A percentile compares a stretch with the other conserved stretches of the same genome.
These are phyloP conservation scores for Neurospora tetrasperma DNA, from an alignment of 495 filamentous ascomycete species.

Conservation along the genomic window DNA sequence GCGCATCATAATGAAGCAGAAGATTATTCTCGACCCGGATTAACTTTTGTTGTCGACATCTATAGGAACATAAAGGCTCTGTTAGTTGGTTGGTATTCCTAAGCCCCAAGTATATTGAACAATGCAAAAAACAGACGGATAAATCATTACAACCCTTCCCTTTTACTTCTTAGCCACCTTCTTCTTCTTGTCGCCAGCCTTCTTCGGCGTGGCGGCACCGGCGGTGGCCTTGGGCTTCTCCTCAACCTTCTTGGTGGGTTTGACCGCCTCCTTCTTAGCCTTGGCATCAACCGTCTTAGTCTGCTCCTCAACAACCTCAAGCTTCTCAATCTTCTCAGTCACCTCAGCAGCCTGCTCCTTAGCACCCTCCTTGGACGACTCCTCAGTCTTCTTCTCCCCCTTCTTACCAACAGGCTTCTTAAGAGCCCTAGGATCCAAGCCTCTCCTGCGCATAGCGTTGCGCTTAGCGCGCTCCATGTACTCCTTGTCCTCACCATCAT, in stretches of 20 bases:
- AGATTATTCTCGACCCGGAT: not conserved
- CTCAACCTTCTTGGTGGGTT: constrained; percentile 1
- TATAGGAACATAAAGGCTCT: not conserved
- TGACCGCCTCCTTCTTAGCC: not conserved
- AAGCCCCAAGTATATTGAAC: not conserved
- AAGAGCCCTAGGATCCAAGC: constrained; percentile 41
- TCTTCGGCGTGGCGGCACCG: constrained; percentile 7
- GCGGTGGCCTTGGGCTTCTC: constrained; percentile 1
- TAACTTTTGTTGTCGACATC: not conserved
- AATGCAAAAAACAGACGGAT: not conserved
- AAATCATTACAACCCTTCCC: not conserved
- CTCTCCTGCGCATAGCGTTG: constrained; percentile 44
- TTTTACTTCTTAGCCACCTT: constrained; percentile 2
- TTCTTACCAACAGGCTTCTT: constrained; percentile 21
- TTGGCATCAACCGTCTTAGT: not conserved
- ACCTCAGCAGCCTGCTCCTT: constrained; percentile 12
- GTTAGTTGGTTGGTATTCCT: not conserved
- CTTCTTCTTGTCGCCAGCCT: constrained; percentile 7
- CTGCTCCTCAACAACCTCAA: constrained; percentile 14
- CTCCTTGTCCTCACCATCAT: constrained; percentile 71
- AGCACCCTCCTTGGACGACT: constrained; percentile 9
- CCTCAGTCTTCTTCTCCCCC: constrained; percentile 9
- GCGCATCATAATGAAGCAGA: not conserved
- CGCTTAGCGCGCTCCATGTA: constrained; percentile 66
- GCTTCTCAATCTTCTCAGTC: constrained; percentile 15